Base-by-base conservation (phyloP, 257 asterid species). In the Agastache rugosa region DNA sequence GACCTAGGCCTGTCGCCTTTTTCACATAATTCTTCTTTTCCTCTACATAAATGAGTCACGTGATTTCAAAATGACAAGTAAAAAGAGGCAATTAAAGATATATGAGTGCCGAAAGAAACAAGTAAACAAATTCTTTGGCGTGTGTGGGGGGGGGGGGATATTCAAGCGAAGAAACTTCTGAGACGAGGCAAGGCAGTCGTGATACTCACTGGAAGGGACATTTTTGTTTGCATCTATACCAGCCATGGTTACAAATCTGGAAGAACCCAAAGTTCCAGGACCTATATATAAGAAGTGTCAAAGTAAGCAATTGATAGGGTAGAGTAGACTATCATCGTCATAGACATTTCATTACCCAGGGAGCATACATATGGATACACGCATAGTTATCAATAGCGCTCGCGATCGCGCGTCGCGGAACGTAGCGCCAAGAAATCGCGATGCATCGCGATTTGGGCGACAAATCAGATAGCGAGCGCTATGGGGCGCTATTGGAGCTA, bases 1-100 rank as follows among this genome's bases (percentile, higher is more conserved):
- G 93, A 56, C 98, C 96, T 0, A 93, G 85, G 63, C 97, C 96
- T 3, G 98, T 93, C 91, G 88, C 97, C 66, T 91, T 93, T 74
- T 93, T 93, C 73, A 90, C 97, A 84, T 91, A 93, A 82, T 93
- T 90, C 81, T 89, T 89, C 78, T 89, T 91, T 22, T 96, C 96
- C 90, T 86, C 96, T 86, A 76, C 75, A 64, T 12, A 79, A 70
- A 48, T 23, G 8, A 67, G 23, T 69, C 69, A 45, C 35, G 17
- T 48, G 48, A 63, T 58, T 31, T 29, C 48, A 71, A 12, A 66
- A 19, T 41, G 45, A 41, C 12, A 11, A 45, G 14, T 8, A n/a
- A n/a, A n/a, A 14, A 4, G 22, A 16, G 55, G 55, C 20, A 16
- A 48, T 5, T 48, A n/a, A 20, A 48, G 22, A 48, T 48, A 48